phyloP scores from a whole-genome alignment of 768 basidiomycete species.

The Mycena galopus region DNA sequence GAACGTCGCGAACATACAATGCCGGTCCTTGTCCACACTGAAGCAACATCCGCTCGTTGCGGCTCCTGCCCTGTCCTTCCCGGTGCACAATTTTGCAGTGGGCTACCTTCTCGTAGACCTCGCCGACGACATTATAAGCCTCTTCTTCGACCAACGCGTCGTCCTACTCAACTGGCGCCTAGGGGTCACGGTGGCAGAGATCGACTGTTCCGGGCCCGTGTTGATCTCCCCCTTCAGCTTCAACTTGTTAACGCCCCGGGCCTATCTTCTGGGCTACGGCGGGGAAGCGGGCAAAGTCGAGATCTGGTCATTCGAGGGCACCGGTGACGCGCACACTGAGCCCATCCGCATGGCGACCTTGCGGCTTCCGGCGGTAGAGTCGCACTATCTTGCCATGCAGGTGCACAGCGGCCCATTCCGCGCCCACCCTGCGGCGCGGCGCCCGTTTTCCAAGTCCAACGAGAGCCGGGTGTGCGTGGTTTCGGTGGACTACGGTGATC shows the following conservation, averaged over 20 bases:
- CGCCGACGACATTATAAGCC: constrained; percentile 15
- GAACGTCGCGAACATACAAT: neutral
- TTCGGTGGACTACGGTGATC: constrained; percentile 20
- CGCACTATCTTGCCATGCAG: constrained; percentile 2
- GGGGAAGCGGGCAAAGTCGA: neutral
- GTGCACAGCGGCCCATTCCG: constrained; percentile 30
- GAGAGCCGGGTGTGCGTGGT: constrained; percentile 18
- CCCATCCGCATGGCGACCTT: neutral
- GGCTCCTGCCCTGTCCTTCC: neutral
- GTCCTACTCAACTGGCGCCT: constrained; percentile 8
- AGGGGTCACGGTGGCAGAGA: neutral
- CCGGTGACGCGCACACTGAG: neutral
- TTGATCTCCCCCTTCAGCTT: neutral
- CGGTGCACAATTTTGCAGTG: neutral
- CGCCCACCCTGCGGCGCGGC: neutral
- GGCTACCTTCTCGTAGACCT: neutral
- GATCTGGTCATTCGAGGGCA: constrained; percentile 1
- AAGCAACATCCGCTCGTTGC: constrained; percentile 15
- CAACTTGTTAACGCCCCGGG: constrained; percentile 2
- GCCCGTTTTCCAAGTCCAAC: constrained; percentile 20
- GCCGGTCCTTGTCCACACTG: constrained; percentile 2
- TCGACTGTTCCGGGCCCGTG: neutral
- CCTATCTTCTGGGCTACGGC: constrained; percentile 3
- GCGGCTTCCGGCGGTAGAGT: neutral
- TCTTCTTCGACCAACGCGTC: neutral